Percentiles rank a stretch among this genome's conserved stretches.
phyloP scores from a whole-genome alignment of 106 monocot species.

The Acanthochlamys bracteata region DNA sequence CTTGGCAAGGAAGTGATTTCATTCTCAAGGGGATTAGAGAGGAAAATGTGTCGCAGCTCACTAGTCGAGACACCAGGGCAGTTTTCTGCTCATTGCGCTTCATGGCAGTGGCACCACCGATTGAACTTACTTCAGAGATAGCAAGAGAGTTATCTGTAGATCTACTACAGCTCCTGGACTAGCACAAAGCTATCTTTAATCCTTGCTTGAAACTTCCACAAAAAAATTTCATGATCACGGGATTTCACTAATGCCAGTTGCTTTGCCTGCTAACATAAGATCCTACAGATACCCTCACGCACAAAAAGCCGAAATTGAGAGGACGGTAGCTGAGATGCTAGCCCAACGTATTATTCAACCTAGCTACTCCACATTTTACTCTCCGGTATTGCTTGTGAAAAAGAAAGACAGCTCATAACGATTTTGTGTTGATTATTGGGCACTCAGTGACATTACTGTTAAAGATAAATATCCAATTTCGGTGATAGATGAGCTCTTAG shows the following conservation, averaged over 20 bases:
- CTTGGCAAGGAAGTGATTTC: too few species aligned
- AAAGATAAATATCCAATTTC: conserved; percentile 12
- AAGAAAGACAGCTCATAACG: background rate
- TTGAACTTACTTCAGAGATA: too few species aligned
- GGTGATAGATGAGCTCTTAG: conserved; percentile 8
- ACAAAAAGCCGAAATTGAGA: background rate
- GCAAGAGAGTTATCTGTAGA: too few species aligned
- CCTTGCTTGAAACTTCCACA: background rate
- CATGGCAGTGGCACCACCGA: too few species aligned
- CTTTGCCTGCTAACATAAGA: background rate
- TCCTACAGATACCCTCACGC: background rate
- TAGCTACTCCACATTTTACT: background rate
- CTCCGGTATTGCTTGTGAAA: background rate
- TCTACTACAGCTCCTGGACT: too few species aligned
- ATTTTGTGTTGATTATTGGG: background rate
- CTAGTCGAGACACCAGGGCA: too few species aligned
- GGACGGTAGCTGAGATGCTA: background rate
- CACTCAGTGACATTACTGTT: background rate
- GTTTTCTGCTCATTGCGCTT: too few species aligned
- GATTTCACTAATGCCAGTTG: background rate
- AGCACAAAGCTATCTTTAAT: too few species aligned
- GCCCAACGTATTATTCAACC: background rate
- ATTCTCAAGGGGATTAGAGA: too few species aligned
- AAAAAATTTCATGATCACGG: background rate
- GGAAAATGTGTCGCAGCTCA: too few species aligned